Percentiles rank a stretch among this genome's conserved stretches.
These are phyloP conservation scores for Pelargonium fulgidum DNA, from an alignment of 441 rosid genomes.

Conservation along the genomic window DNA sequence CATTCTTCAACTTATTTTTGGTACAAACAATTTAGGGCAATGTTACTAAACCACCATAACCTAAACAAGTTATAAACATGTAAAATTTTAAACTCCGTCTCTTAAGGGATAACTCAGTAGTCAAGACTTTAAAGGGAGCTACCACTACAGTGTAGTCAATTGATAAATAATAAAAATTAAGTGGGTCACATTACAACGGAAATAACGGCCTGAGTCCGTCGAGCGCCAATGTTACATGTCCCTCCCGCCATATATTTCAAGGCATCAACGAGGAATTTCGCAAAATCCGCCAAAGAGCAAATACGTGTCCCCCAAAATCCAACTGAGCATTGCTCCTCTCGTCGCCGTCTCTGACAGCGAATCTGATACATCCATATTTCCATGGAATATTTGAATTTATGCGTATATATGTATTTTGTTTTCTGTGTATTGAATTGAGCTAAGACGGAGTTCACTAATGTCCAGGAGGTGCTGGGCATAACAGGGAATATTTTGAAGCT, in stretches of 20 bases:
- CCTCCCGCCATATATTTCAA: not conserved
- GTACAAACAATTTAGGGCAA: too few relatives aligned
- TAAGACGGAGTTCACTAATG: slow-evolving; percentile 4
- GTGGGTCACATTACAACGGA: not conserved
- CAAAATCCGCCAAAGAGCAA: not conserved
- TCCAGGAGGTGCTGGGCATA: not conserved
- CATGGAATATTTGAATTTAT: too few relatives aligned
- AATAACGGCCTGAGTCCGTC: not conserved
- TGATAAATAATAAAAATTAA: too few relatives aligned
- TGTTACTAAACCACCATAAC: too few relatives aligned
- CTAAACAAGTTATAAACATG: too few relatives aligned
- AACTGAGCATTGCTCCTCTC: slow-evolving; percentile 3
- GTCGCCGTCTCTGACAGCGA: not conserved
- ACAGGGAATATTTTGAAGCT: slow-evolving; percentile 10
- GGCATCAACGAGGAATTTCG: not conserved
- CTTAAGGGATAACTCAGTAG: too few relatives aligned
- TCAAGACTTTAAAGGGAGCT: too few relatives aligned
- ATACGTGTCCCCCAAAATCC: slow-evolving; percentile 7
- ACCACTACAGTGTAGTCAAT: too few relatives aligned
- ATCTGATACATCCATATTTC: not conserved
- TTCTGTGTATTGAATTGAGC: not conserved
- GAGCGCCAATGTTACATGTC: not conserved
- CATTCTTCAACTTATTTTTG: too few relatives aligned
- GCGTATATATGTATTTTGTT: not conserved
- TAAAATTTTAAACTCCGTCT: too few relatives aligned